Conservation (phyloP, 768 basidiomycete species). For the Rhizopogon rudus region DNA sequence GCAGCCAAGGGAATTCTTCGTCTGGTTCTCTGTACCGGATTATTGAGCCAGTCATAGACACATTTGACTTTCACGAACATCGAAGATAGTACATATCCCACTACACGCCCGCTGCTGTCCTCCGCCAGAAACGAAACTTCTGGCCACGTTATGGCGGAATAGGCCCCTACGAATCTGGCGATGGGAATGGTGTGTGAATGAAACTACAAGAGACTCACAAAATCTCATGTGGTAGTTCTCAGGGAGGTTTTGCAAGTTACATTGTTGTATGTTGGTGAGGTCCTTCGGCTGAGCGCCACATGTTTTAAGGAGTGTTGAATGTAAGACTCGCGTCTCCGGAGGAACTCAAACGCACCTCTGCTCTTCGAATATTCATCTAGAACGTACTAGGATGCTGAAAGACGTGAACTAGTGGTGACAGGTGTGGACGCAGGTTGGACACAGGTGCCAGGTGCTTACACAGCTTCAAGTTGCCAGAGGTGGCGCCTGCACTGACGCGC, state of each 20-base stretch:
- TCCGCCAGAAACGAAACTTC: conserved; percentile 51
- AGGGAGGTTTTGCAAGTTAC: conserved; percentile 49
- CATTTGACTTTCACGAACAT: conserved; percentile 32
- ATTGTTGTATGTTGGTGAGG: conserved; percentile 43
- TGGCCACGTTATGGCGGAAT: conserved; percentile 46
- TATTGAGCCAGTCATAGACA: background rate
- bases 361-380: conserved; percentile 24
- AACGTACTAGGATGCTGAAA: background rate
- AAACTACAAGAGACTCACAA: conserved; percentile 16
- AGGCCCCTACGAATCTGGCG: conserved; percentile 32
- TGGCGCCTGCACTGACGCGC: background rate
- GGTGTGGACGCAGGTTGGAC: too few species aligned
- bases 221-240: conserved; percentile 39
- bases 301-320: background rate
- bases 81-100: conserved; percentile 53
- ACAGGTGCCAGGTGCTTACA: background rate
- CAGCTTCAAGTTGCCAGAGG: background rate
- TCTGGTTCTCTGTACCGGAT: conserved; percentile 16
- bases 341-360: conserved; percentile 18
- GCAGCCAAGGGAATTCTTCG: conserved; percentile 6
- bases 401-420: background rate
- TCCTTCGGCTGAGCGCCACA: conserved; percentile 34
- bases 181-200: background rate
- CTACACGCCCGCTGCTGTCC: conserved; percentile 41
- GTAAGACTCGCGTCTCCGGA: background rate